phyloP scores from a whole-genome alignment of 192 early-diverging fungal genomes.

The Podila minutissima region DNA sequence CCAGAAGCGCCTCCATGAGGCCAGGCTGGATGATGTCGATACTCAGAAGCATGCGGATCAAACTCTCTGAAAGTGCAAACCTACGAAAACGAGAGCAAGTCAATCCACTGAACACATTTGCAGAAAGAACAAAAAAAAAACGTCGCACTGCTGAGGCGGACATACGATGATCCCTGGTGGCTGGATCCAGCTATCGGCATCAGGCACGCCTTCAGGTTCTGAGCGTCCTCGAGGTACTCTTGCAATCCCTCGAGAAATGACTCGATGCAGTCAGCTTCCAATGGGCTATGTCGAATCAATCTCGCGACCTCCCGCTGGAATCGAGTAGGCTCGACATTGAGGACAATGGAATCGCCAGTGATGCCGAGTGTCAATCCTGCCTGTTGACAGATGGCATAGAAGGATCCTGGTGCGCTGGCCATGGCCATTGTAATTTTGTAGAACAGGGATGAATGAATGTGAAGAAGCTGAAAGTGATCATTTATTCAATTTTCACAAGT shows the following conservation, averaged over 20 bases:
- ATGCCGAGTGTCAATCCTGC: conserved; percentile 23
- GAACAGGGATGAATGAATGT: not conserved
- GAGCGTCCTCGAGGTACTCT: conserved; percentile 35
- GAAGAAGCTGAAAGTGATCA: not conserved
- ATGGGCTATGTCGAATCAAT: conserved; percentile 16
- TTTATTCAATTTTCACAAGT: too few species aligned
- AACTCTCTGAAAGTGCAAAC: conserved; percentile 56
- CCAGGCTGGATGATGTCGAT: conserved; percentile 69
- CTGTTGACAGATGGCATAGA: conserved; percentile 35
- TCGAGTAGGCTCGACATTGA: conserved; percentile 25
- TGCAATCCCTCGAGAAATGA: conserved; percentile 46
- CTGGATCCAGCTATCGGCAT: conserved; percentile 16
- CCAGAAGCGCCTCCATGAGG: conserved; percentile 70
- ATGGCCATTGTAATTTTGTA: not conserved
- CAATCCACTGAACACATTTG: too few species aligned
- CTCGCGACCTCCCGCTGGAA: conserved; percentile 34
- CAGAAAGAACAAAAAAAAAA: not conserved
- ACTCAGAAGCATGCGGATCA: conserved; percentile 67
- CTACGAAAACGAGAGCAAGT: conserved; percentile 1
- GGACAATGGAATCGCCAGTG: conserved; percentile 11
- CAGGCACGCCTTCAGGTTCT: conserved; percentile 29
- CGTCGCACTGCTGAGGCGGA: not conserved
- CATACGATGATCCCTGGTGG: conserved; percentile 19
- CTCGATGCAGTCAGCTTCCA: conserved; percentile 14
- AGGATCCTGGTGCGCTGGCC: conserved; percentile 11